These are phyloP conservation scores for Diversispora epigaea DNA, from an alignment of 192 early-diverging fungal species.

Conservation along the genomic window DNA sequence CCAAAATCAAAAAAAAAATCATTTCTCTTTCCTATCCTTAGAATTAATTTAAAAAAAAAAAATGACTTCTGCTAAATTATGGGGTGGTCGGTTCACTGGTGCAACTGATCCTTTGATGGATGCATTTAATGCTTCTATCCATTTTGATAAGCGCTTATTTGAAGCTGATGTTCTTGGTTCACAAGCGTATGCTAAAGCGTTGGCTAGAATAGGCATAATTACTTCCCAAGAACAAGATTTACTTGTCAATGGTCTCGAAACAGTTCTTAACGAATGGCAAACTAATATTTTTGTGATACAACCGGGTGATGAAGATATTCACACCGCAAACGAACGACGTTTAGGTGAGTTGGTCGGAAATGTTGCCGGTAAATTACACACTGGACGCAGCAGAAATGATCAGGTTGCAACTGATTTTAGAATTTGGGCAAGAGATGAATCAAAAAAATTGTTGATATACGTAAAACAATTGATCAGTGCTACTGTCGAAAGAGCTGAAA, in stretches of 20 bases:
- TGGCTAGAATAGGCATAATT: conserved; percentile 71
- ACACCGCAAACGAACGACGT: conserved; percentile 97
- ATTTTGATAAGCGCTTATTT: conserved; percentile 92
- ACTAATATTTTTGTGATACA: conserved; percentile 65
- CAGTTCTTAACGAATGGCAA: conserved; percentile 83
- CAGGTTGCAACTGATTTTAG: conserved; percentile 98
- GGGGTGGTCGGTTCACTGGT: conserved; percentile 88
- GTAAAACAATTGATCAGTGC: conserved; percentile 78
- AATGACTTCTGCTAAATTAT: conserved; percentile 48
- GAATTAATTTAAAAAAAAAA: too few species aligned
- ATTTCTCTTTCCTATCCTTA: too few species aligned
- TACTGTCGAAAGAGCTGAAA: conserved; percentile 75
- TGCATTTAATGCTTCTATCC: conserved; percentile 92
- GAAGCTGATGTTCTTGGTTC: conserved; percentile 86
- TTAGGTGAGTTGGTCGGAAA: conserved; percentile 88
- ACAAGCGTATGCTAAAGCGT: conserved; percentile 85
- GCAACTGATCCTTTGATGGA: conserved; percentile 96
- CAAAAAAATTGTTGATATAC: conserved; percentile 57
- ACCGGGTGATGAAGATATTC: conserved; percentile 95
- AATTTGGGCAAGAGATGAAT: conserved; percentile 87
- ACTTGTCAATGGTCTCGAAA: conserved; percentile 72
- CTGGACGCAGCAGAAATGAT: conserved; percentile 93
- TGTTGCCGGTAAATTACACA: conserved; percentile 96
- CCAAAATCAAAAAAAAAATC: too few species aligned
- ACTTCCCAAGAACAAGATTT: conserved; percentile 69